Evolutionary conservation across 805 yeast genomes (phyloP).

Genomic region (Yamadazyma akitaensis): DNA sequence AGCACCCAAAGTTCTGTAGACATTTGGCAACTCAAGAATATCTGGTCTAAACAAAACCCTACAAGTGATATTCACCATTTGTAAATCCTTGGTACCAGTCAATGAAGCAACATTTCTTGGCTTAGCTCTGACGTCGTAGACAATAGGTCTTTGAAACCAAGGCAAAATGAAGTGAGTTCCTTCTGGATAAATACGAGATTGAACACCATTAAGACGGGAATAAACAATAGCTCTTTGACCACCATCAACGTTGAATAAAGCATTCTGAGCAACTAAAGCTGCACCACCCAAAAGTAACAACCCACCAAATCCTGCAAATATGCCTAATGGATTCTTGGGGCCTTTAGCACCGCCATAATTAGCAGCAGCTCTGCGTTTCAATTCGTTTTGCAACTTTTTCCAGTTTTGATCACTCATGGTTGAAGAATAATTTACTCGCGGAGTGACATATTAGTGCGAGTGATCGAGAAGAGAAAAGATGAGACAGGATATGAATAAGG

Average conservation of each 20-base stretch:
- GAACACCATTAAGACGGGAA: conserved; percentile 82
- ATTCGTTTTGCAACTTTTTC: conserved; percentile 39
- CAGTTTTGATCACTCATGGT: conserved; percentile 42
- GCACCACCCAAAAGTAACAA: conserved; percentile 38
- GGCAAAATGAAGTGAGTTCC: conserved; percentile 95
- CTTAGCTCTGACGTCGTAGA: conserved; percentile 94
- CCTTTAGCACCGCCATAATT: conserved; percentile 19
- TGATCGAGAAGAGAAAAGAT: not conserved
- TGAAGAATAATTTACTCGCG: not conserved
- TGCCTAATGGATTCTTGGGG: conserved; percentile 35
- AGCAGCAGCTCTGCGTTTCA: conserved; percentile 37
- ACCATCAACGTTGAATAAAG: conserved; percentile 78
- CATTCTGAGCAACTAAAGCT: conserved; percentile 40
- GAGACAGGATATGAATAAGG: not conserved
- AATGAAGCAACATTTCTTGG: conserved; percentile 94
- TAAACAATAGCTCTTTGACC: conserved; percentile 97
- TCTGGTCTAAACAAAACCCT: conserved; percentile 93
- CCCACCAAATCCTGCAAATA: conserved; percentile 43
- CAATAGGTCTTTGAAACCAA: conserved; percentile 89
- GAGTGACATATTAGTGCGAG: not conserved
- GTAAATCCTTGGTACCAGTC: conserved; percentile 97
- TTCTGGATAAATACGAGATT: conserved; percentile 77
- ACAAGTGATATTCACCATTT: conserved; percentile 99
- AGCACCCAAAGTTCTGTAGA: conserved; percentile 87
- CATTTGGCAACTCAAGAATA: conserved; percentile 69